phyloP scores from a whole-genome alignment of 805 yeast species.

The Spathaspora arborariae region DNA sequence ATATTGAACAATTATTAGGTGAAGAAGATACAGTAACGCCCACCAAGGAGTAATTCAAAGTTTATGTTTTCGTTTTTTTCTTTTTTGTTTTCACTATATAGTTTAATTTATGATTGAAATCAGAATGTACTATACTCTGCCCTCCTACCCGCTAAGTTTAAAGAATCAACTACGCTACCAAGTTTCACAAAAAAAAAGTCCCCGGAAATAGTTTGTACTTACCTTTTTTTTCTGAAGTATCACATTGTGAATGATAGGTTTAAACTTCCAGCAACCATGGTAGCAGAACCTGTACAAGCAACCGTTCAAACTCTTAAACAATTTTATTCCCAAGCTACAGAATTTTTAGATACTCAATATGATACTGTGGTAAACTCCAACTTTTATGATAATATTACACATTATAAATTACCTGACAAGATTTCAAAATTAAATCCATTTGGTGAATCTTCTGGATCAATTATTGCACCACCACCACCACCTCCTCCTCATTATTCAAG shows the following conservation, averaged over 20 bases:
- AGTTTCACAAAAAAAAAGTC: neutral
- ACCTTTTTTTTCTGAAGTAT: neutral
- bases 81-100: neutral
- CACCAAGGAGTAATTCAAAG: neutral
- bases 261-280: constrained; percentile 28
- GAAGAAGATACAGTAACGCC: neutral
- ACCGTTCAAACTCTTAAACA: constrained; percentile 26
- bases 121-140: too few species aligned
- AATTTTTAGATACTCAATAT: constrained; percentile 20
- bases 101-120: neutral
- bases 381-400: constrained; percentile 9
- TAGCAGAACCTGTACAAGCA: constrained; percentile 43
- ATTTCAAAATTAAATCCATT: constrained; percentile 6
- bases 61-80: neutral
- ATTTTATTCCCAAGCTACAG: constrained; percentile 17
- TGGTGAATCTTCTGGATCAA: constrained; percentile 1
- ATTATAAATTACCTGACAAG: constrained; percentile 8
- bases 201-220: neutral
- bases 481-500: neutral
- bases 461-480: constrained; percentile 3
- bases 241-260: too few species aligned
- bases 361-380: constrained; percentile 20
- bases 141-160: too few species aligned
- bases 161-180: neutral
- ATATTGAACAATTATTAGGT: constrained; percentile 7